Evolutionary conservation across 2,329 filamentous ascomycete species (phyloP), one percentile per base, ranked within the genome.

Genomic region (Nemania serpens): DNA sequence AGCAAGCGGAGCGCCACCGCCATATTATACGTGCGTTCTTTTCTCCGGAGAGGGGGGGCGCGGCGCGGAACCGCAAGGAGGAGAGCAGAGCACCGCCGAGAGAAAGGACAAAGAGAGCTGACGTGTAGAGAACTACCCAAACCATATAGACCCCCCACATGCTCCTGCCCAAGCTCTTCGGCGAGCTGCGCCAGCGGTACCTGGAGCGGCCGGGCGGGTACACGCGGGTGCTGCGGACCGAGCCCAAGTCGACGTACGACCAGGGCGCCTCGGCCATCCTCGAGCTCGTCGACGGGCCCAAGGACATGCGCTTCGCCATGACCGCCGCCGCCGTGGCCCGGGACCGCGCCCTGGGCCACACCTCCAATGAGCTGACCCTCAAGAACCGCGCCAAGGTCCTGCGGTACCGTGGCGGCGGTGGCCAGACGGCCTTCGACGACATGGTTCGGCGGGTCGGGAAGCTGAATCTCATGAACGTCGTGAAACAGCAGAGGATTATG

Each of bases 221-320:
- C 82, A 99, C 95, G 17, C 91, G 95, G 45, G 91, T 99, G 11
- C 86, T 97, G 49, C 91, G 93, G 68, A 93, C 96, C 66, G 94
- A 98, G 78, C 91, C 95, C 59, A 85, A 90, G 71, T 92, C 94
- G 76, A 84, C 85, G 71, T 82, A 82, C 75, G 94, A 98, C 76
- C 92, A 97, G 79, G 94, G 91, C 9, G 86, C 88, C 65, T 93
- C 90, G 36, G 94, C 95, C 20, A 93, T 99, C 66, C 88, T 99
- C 49, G 93, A 98, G 78, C 85, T 99, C 34, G 93, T 99, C 63
- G 95, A 99, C 77, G 93, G 94, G 37, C 92, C 93, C 36, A 90
- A 89, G 75, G 95, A 99, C 77, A 91, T 97, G 81, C 90, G 93
- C 36, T 97, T 97, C 78, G 91, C 92, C 71, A 88, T 98, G 85